Evolutionary conservation across 345 rosid genomes (phyloP), one percentile per base, ranked within the genome.

Genomic region (Aquilaria sinensis): DNA sequence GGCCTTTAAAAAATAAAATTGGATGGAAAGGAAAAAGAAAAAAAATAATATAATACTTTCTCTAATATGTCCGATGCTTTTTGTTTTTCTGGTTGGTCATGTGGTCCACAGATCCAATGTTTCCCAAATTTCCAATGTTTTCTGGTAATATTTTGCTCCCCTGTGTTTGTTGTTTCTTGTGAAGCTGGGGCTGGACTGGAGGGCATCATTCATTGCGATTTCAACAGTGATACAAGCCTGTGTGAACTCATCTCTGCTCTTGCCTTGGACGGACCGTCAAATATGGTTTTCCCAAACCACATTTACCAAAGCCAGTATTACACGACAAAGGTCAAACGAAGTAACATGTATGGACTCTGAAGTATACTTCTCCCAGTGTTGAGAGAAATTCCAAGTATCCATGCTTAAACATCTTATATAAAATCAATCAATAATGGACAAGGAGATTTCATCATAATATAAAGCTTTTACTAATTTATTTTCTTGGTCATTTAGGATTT

Each of bases 51-150:
- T 14, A 14, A 47, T 8, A 51, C 3, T 46, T 51, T 62, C 50
- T 12, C 31, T 52, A 46, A 23, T 60, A 14, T 47, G 12, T 23
- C 10, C 34, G 3, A 3, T 31, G 29, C 30, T 54, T 56, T 70
- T 61, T 47, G n/a, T 55, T 31, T n/a, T 29, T 43, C 58, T 72
- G 65, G 61, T 55, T 56, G 34, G 13, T 29, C 66, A 65, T 58
- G 70, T 74, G 70, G 52, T 51, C 61, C 69, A 60, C n/a, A 60
- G 66, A 60, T 51, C 33, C 51, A 30, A 49, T 48, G 57, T 41
- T 56, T 48, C 56, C 23, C 48, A 12, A 31, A 12, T 37, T 33
- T 13, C 53, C 10, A 10, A 16, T 53, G 14, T 3, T 10, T 60
- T 37, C 7, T n/a, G 6, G 16, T 58, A 15, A 57, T 37, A 2